A percentile compares a stretch with the other conserved stretches of the same genome.
Evolutionary conservation across 2,329 filamentous ascomycete species (phyloP).

Genomic region (Arthroderma sp.): DNA sequence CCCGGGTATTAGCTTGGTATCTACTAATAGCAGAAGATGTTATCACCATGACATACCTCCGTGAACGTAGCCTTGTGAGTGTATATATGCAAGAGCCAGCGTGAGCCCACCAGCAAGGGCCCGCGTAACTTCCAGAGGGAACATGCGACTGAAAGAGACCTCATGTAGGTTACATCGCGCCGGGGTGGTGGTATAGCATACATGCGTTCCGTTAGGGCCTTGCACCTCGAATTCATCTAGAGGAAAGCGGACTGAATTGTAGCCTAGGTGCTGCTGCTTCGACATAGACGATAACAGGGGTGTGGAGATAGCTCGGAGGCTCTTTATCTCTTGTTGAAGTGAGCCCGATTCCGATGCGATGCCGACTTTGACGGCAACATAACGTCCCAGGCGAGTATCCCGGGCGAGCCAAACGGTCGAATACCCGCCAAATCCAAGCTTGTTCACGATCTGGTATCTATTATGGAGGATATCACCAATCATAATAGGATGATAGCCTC

Average conservation of each 20-base stretch:
- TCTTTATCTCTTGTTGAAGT: conserved; percentile 15
- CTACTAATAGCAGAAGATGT: too few relatives aligned
- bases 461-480: conserved; percentile 23
- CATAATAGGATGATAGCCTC: conserved; percentile 27
- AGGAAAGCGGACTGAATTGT: conserved; percentile 7
- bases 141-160: conserved; percentile 14
- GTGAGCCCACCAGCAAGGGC: conserved; percentile 14
- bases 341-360: conserved; percentile 13
- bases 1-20: neutral
- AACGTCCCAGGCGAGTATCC: conserved; percentile 20
- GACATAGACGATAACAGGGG: neutral
- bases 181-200: conserved; percentile 15
- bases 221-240: conserved; percentile 16
- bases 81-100: conserved; percentile 16
- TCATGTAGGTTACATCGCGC: conserved; percentile 17
- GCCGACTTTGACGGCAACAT: conserved; percentile 24
- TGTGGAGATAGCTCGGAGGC: conserved; percentile 18
- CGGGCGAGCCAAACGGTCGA: conserved; percentile 35
- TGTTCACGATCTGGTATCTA: conserved; percentile 31
- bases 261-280: neutral
- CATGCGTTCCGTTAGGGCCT: conserved; percentile 16
- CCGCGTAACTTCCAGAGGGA: conserved; percentile 13
- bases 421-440: conserved; percentile 33
- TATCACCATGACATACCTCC: conserved; percentile 13
- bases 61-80: conserved; percentile 18